Base-by-base conservation (phyloP, 495 filamentous ascomycete species). In the Astrothelium subdiscretum region DNA sequence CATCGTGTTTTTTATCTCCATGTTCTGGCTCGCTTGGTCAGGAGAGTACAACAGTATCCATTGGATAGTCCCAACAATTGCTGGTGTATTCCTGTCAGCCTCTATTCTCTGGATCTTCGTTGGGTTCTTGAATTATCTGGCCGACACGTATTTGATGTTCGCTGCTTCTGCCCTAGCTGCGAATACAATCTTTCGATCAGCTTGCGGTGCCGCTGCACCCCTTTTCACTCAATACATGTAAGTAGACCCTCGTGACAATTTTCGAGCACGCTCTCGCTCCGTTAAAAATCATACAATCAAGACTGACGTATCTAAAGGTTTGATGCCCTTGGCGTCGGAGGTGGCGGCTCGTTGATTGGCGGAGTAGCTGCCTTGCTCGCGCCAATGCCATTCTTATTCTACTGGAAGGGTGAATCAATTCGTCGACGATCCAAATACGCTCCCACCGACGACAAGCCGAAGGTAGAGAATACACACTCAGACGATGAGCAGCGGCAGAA, bases 21-120 rank as follows among this genome's bases (percentile, higher is more conserved):
- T 84, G 70, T 86, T 86, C 71, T 74, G 82, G 73, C 81, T 80
- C 58, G 82, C 80, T 3, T 85, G 83, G 82, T 78, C 80, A 2
- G 59, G 32, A 31, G 58, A 67, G 5, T 66, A 70, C 40, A 69
- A 73, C 61, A 65, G 60, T 59, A 69, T 61, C n/a, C 51, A 32
- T 15, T 62, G 43, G 43, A 62, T 62, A 0, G 67, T 58, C 61
- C 65, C 52, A 52, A 66, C n/a, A 22, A 63, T 40, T 48, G 48
- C 15, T 31, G 67, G 68, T 12, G 65, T 71, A 11, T 71, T 68
- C 57, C 52, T 69, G 6, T 22, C 64, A 2, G 38, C 48, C 13
- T 42, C 60, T 15, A 67, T 67, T 35, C 44, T 69, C 8, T 44
- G 67, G 24, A 62, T 69, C 22, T 69, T 69, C 62, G 68, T 70